Percentiles rank a stretch among this genome's conserved stretches.
Conservation (phyloP, 345 rosid genomes). For the Eucalyptus pauciflora region DNA sequence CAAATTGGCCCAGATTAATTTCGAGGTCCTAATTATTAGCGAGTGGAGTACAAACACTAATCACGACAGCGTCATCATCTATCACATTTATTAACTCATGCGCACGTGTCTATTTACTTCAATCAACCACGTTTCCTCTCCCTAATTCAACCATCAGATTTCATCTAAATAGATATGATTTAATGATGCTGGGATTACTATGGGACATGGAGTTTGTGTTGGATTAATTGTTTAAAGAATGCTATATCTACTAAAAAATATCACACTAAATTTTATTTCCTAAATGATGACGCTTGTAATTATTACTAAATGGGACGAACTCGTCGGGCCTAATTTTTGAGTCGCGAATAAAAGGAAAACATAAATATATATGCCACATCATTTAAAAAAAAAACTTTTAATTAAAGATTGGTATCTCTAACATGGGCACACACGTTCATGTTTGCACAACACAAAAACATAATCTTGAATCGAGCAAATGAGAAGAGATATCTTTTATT, state of each 20-base stretch:
- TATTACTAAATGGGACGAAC: background rate
- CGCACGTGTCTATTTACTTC: background rate
- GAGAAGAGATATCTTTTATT: background rate
- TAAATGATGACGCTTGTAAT: too few species aligned
- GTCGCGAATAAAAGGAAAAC: too few species aligned
- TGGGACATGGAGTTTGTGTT: background rate
- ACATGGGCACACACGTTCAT: too few species aligned
- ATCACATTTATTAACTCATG: background rate
- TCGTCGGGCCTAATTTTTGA: background rate
- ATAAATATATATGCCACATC: too few species aligned
- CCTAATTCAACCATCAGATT: background rate
- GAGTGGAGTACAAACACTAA: background rate
- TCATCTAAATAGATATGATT: background rate
- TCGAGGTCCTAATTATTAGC: background rate
- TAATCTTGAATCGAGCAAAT: background rate
- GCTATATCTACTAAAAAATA: background rate
- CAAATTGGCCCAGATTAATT: background rate
- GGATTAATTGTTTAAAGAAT: background rate
- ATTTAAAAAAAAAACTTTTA: too few species aligned
- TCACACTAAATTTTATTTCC: background rate
- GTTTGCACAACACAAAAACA: background rate
- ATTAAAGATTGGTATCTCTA: too few species aligned
- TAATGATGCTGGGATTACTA: background rate
- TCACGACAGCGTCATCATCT: background rate
- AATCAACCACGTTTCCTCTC: background rate